Percentiles rank a stretch among this genome's conserved stretches.
Evolutionary conservation across 2,329 filamentous ascomycete species (phyloP).

Genomic region (Cytospora piceicola): DNA sequence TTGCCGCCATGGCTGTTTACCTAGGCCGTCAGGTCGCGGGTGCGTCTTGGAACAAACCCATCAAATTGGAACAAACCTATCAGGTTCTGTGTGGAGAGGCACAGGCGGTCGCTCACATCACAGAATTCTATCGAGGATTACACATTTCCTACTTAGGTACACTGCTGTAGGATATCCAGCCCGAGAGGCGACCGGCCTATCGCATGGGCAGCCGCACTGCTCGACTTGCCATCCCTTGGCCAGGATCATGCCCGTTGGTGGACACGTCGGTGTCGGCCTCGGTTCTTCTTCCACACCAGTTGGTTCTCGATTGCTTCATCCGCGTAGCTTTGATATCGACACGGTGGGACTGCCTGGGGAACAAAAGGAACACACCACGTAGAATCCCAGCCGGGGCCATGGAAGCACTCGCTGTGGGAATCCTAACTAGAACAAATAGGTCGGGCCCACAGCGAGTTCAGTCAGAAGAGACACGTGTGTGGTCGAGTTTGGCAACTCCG

Average conservation of each 20-base stretch:
- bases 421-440: background rate
- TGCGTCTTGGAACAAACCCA: background rate
- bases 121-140: background rate
- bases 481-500: background rate
- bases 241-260: background rate
- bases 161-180: background rate
- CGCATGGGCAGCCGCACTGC: background rate
- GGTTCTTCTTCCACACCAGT: too few relatives aligned
- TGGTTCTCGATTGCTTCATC: background rate
- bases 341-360: background rate
- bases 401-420: background rate
- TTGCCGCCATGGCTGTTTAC: too few relatives aligned
- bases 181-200: background rate
- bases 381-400: background rate
- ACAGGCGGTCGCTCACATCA: background rate
- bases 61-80: background rate
- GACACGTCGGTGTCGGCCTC: too few relatives aligned
- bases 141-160: background rate
- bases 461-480: background rate
- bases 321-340: background rate
- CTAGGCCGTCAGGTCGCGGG: too few relatives aligned
- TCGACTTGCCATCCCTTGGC: background rate
- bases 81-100: background rate
- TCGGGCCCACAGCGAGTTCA: background rate
- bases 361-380: background rate